phyloP scores from a whole-genome alignment of 495 filamentous ascomycete genomes.

The Geoglossum glabrum region DNA sequence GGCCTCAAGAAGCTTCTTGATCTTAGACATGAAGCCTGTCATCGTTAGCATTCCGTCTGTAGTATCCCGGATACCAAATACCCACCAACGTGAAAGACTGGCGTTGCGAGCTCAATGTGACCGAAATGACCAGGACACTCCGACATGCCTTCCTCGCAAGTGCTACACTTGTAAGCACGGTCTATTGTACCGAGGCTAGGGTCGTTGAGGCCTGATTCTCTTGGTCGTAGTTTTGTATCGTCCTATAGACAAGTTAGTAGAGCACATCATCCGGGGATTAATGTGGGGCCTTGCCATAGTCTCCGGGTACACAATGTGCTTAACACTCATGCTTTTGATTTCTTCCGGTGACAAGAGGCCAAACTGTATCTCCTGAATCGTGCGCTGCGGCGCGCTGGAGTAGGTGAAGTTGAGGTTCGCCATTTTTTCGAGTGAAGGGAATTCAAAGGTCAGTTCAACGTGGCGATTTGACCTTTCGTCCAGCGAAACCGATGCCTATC shows the following conservation, averaged over 20 bases:
- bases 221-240: slow-evolving; percentile 68
- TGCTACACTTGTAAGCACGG: slow-evolving; percentile 78
- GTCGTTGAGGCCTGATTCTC: slow-evolving; percentile 80
- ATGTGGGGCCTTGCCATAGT: slow-evolving; percentile 48
- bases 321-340: slow-evolving; percentile 93
- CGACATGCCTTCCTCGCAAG: slow-evolving; percentile 80
- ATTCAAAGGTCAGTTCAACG: neutral
- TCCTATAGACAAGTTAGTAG: slow-evolving; percentile 29
- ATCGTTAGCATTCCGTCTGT: neutral
- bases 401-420: slow-evolving; percentile 79
- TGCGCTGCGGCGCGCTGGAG: slow-evolving; percentile 88
- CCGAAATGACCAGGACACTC: slow-evolving; percentile 96
- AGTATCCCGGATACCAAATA: neutral
- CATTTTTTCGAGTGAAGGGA: slow-evolving; percentile 38
- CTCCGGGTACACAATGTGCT: slow-evolving; percentile 82
- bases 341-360: slow-evolving; percentile 91
- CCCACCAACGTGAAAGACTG: slow-evolving; percentile 74
- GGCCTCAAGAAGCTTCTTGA: slow-evolving; percentile 93
- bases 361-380: slow-evolving; percentile 96
- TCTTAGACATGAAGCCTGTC: slow-evolving; percentile 79
- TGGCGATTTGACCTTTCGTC: slow-evolving; percentile 1
- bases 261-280: slow-evolving; percentile 6
- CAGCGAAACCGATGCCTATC: neutral
- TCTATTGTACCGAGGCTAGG: slow-evolving; percentile 89
- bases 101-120: slow-evolving; percentile 86